A percentile compares a stretch with the other conserved stretches of the same genome.
Conservation (phyloP, 495 filamentous ascomycete species). For the Penicillium diatomitis region DNA sequence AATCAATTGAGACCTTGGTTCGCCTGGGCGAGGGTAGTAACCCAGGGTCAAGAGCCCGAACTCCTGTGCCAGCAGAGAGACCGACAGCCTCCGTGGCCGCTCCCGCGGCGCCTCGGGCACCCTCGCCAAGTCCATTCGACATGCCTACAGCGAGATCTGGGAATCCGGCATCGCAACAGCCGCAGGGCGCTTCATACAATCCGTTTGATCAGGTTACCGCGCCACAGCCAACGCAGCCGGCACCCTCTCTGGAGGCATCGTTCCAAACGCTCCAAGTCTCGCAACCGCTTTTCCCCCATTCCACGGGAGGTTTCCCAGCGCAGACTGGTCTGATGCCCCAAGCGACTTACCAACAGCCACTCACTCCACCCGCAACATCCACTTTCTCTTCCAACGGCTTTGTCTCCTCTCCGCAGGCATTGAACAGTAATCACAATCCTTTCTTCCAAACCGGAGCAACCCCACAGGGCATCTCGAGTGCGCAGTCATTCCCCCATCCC, state of each 20-base stretch:
- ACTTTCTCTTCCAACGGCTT: slow-evolving; percentile 42
- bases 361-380: slow-evolving; percentile 52
- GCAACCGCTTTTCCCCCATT: slow-evolving; percentile 69
- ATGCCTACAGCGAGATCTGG: slow-evolving; percentile 21
- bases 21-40: slow-evolving; percentile 61
- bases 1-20: slow-evolving; percentile 71
- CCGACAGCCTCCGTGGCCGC: slow-evolving; percentile 11
- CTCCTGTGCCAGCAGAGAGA: slow-evolving; percentile 22
- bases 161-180: slow-evolving; percentile 23
- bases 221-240: slow-evolving; percentile 31
- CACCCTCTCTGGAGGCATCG: slow-evolving; percentile 55
- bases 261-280: slow-evolving; percentile 67
- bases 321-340: slow-evolving; percentile 42
- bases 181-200: slow-evolving; percentile 38
- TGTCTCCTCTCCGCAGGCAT: slow-evolving; percentile 32
- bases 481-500: slow-evolving; percentile 22
- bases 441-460: slow-evolving; percentile 48
- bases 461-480: slow-evolving; percentile 27
- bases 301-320: slow-evolving; percentile 65
- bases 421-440: slow-evolving; percentile 50
- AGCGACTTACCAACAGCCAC: slow-evolving; percentile 43
- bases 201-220: slow-evolving; percentile 52
- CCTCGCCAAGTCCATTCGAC: slow-evolving; percentile 45
- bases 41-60: slow-evolving; percentile 30
- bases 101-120: slow-evolving; percentile 2